Conservation (phyloP, 1,284 basidiomycete genomes). For the Ganoderma lucidum region DNA sequence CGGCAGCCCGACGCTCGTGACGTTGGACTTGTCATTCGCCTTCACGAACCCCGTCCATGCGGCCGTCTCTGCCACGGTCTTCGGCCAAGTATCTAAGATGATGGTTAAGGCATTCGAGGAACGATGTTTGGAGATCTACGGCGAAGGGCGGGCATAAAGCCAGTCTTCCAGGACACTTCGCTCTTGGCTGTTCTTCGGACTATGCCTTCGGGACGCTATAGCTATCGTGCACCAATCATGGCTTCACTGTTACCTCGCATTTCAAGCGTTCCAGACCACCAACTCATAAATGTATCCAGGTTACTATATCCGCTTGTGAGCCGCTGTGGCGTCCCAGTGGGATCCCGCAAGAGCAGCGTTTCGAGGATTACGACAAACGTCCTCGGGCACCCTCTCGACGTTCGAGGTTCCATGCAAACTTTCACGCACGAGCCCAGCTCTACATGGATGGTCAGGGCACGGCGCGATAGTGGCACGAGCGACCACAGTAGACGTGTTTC, state of each 20-base stretch:
- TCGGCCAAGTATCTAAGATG: slow-evolving; percentile 85
- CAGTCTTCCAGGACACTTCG: background rate
- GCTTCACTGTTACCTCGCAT: background rate
- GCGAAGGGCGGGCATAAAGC: slow-evolving; percentile 43
- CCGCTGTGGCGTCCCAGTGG: slow-evolving; percentile 1
- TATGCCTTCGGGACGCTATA: background rate
- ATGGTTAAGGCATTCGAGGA: slow-evolving; percentile 95
- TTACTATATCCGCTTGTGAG: background rate
- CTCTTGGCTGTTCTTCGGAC: slow-evolving; percentile 6
- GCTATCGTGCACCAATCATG: background rate
- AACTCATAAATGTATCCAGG: background rate
- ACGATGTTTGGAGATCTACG: slow-evolving; percentile 79
- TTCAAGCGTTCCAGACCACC: background rate
- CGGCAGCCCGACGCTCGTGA: slow-evolving; percentile 71
- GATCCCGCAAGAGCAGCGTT: background rate
- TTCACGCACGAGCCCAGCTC: background rate
- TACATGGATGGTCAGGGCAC: background rate
- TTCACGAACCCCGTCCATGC: slow-evolving; percentile 91
- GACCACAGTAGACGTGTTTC: background rate
- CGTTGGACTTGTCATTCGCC: slow-evolving; percentile 84
- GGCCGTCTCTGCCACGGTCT: slow-evolving; percentile 82
- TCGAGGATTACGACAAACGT: background rate
- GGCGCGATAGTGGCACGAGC: background rate
- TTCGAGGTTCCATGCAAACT: background rate
- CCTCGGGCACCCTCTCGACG: background rate